Evolutionary conservation across 2,329 filamentous ascomycete genomes (phyloP).

Genomic region (Colletotrichum magnum): DNA sequence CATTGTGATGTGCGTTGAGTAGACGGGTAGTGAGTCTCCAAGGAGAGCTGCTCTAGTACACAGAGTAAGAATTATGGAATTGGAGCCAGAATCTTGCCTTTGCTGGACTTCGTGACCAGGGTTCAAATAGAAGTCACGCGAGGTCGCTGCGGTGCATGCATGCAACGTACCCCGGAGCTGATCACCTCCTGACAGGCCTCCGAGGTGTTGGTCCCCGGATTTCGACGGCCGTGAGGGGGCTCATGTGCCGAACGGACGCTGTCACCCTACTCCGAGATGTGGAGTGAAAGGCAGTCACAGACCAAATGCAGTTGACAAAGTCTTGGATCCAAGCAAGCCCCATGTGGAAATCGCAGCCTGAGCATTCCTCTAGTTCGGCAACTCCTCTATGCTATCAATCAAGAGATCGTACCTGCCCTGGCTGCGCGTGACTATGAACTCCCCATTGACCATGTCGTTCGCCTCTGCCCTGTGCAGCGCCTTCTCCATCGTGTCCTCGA

Average conservation of each 20-base stretch:
- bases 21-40: too few relatives aligned
- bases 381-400: constrained; percentile 46
- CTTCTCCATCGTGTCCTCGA: constrained; percentile 45
- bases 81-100: not conserved
- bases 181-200: not conserved
- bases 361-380: constrained; percentile 5
- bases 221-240: too few relatives aligned
- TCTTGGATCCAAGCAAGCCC: too few relatives aligned
- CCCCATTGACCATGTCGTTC: constrained; percentile 50
- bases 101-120: not conserved
- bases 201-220: not conserved
- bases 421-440: constrained; percentile 41
- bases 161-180: not conserved
- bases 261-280: constrained; percentile 5
- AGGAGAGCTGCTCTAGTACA: not conserved
- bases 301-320: not conserved
- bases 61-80: not conserved
- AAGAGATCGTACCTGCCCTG: constrained; percentile 46
- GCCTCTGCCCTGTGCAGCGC: constrained; percentile 45
- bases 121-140: constrained; percentile 12
- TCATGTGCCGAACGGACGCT: not conserved
- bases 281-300: not conserved
- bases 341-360: not conserved
- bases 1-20: not conserved
- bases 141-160: not conserved